Evolutionary conservation across 805 yeast genomes (phyloP), one percentile per base, ranked within the genome.

Genomic region (Myxozyma melibiosi): DNA sequence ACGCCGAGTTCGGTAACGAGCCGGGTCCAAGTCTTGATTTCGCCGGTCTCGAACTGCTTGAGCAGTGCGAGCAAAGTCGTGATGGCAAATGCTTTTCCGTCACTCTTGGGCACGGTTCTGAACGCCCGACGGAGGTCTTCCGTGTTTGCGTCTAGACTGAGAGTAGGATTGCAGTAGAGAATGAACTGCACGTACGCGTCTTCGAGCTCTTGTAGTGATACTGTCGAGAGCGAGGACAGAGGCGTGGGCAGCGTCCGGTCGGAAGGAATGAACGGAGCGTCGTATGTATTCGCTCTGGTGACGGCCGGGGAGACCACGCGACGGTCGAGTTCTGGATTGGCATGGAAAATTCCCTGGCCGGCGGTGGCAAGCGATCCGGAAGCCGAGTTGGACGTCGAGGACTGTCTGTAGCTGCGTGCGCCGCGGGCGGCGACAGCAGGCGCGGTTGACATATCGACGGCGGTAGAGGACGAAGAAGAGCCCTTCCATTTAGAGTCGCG

Each of bases 1-100:
- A 61, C 65, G 20, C 65, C 65, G 1, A 61, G 56, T 35, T 51
- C 63, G 22, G 58, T 51, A 31, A 54, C 65, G 8, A 61, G 51
- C 11, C 42, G 35, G 20, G 65, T 54, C 65, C 65, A 61, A 13
- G 63, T 59, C 41, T 55, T 61, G 27, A 61, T 61, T 14, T 52
- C 54, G 18, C 63, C 63, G 4, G 41, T 35, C 27, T 61, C 64
- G 39, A 58, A 59, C 14, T 55, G 61, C 37, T 49, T 37, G 9
- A 59, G 28, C 16, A 61, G 40, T 3, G 47, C 50, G 14, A 59
- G 52, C 33, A 61, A 28, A 14, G 47, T 39, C 25, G 56, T 47
- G 18, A 52, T 34, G 4, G 48, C 56, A 30, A 61, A 61, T 5
- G 50, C 53, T 31, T 58, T 49, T 31, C 63, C 62, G 30, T 61